These are phyloP conservation scores for Hericium alpestre DNA, from an alignment of 768 basidiomycete genomes.

Conservation along the genomic window DNA sequence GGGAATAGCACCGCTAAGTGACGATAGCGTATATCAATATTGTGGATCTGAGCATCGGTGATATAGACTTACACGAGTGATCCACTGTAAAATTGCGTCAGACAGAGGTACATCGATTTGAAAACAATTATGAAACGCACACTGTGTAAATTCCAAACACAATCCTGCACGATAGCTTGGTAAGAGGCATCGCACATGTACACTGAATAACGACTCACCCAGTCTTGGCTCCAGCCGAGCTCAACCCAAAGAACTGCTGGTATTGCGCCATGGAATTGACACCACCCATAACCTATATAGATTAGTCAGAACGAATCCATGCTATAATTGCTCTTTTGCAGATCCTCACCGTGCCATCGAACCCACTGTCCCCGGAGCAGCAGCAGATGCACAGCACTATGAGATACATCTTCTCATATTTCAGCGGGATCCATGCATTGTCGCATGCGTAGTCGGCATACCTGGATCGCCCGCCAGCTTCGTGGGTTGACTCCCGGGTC, in stretches of 20 bases:
- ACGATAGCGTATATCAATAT: neutral
- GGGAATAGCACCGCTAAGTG: slow-evolving; percentile 31
- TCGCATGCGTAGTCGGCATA: slow-evolving; percentile 2
- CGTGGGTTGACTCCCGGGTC: slow-evolving; percentile 32
- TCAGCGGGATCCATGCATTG: neutral
- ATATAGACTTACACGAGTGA: slow-evolving; percentile 2
- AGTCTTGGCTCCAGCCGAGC: slow-evolving; percentile 31
- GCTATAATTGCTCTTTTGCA: neutral
- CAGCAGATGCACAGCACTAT: slow-evolving; percentile 37
- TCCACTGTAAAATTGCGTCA: neutral
- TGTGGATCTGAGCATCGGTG: neutral
- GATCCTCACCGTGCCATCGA: slow-evolving; percentile 38
- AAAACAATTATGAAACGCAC: slow-evolving; percentile 3
- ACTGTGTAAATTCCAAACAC: slow-evolving; percentile 47
- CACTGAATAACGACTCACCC: slow-evolving; percentile 19
- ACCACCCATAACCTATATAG: slow-evolving; percentile 36
- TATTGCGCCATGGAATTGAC: slow-evolving; percentile 38
- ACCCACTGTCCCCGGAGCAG: slow-evolving; percentile 42
- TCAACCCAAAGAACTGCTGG: slow-evolving; percentile 37
- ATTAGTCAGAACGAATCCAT: neutral
- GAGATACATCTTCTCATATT: slow-evolving; percentile 28
- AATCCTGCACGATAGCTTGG: slow-evolving; percentile 21
- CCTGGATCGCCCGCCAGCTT: slow-evolving; percentile 29
- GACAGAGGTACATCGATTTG: neutral
- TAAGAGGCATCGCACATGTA: neutral